A percentile compares a stretch with the other conserved stretches of the same genome.
These are phyloP conservation scores for Chrysoporthe cubensis DNA, from an alignment of 2,329 filamentous ascomycete species.

Conservation along the genomic window DNA sequence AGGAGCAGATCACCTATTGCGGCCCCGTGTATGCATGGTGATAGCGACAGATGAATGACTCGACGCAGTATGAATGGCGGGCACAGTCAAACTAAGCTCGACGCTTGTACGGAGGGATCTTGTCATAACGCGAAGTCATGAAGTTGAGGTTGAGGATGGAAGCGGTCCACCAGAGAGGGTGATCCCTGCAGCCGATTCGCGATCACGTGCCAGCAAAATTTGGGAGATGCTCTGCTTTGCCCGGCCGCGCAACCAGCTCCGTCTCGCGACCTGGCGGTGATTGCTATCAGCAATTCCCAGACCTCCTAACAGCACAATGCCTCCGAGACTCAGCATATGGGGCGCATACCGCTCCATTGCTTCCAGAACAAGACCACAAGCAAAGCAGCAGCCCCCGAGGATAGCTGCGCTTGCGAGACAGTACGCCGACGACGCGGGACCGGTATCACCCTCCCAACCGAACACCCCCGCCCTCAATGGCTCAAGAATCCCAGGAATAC, in stretches of 20 bases:
- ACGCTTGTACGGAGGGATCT: neutral
- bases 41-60: neutral
- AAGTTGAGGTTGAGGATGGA: neutral
- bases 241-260: constrained; percentile 2
- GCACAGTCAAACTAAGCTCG: neutral
- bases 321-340: constrained; percentile 57
- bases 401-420: constrained; percentile 36
- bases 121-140: neutral
- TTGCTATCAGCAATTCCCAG: constrained; percentile 23
- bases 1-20: neutral
- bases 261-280: constrained; percentile 2
- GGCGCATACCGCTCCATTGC: constrained; percentile 47
- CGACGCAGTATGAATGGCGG: neutral
- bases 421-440: constrained; percentile 35
- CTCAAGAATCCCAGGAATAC: constrained; percentile 20
- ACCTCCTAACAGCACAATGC: constrained; percentile 46
- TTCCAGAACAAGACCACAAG: constrained; percentile 42
- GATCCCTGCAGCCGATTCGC: neutral
- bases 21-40: neutral
- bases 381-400: constrained; percentile 30
- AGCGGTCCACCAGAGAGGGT: neutral
- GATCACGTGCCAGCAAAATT: constrained; percentile 13
- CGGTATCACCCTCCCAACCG: constrained; percentile 16
- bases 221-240: neutral
- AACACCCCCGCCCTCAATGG: constrained; percentile 14